phyloP scores from a whole-genome alignment of 345 rosid genomes.

The Cardiospermum halicacabum region DNA sequence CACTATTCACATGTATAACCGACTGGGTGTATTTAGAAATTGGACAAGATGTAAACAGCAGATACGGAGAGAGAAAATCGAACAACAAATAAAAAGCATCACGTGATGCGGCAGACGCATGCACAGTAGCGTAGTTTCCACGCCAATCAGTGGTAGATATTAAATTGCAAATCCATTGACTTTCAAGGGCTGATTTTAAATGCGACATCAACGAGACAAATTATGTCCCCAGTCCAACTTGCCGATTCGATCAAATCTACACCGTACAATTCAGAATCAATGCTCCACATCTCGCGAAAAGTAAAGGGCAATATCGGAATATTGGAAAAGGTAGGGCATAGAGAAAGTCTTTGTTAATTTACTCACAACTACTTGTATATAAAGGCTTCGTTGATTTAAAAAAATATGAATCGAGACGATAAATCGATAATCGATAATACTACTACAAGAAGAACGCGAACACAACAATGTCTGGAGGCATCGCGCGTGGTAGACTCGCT shows the following conservation, averaged over 20 bases:
- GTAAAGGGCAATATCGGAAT: conserved; percentile 14
- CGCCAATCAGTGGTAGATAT: conserved; percentile 19
- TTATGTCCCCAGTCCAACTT: not conserved
- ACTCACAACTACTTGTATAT: not conserved
- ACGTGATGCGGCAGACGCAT: conserved; percentile 8
- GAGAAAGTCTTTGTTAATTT: not conserved
- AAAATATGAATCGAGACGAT: conserved; percentile 1
- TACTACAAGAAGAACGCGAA: no score
- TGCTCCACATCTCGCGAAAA: not conserved
- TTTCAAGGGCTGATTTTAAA: not conserved
- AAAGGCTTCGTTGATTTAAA: not conserved
- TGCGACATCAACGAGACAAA: not conserved
- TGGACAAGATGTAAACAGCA: no score
- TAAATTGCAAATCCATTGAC: conserved; percentile 16
- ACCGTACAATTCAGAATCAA: conserved; percentile 17
- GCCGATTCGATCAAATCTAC: conserved; percentile 19
- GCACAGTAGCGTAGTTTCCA: conserved; percentile 30
- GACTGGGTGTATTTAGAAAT: no score
- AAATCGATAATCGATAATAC: no score
- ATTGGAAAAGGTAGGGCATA: no score
- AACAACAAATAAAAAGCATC: not conserved
- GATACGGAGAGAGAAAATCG: no score
- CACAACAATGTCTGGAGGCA: conserved; percentile 59
- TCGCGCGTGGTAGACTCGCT: conserved; percentile 90
- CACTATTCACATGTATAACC: no score